Conservation (phyloP, 129 eudicot species). For the Solidago caesia region DNA sequence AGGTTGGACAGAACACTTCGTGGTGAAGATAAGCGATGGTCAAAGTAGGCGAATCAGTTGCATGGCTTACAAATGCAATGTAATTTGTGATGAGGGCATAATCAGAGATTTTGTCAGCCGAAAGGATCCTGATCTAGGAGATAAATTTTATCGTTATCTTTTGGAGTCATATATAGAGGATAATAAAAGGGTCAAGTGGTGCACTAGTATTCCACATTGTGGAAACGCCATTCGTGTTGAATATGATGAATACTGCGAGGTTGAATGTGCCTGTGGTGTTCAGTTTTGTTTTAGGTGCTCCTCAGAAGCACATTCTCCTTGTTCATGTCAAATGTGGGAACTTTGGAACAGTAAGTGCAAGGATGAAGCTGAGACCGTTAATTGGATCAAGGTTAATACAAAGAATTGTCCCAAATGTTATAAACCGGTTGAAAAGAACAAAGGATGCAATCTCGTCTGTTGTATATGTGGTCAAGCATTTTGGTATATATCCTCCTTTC, state of each 20-base stretch:
- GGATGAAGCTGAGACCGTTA: conserved; percentile 53
- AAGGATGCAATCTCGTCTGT: conserved; percentile 60
- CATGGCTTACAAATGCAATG: conserved; percentile 73
- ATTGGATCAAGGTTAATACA: conserved; percentile 56
- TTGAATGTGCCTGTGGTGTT: conserved; percentile 73
- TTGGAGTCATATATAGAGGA: conserved; percentile 82
- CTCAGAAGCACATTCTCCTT: conserved; percentile 81
- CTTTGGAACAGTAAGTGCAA: conserved; percentile 58
- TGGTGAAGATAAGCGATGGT: conserved; percentile 81
- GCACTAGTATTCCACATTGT: conserved; percentile 87
- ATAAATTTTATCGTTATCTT: conserved; percentile 60
- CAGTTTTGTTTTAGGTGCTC: conserved; percentile 76
- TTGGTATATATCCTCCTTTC: conserved; percentile 43
- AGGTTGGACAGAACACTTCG: conserved; percentile 82
- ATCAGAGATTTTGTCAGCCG: conserved; percentile 45
- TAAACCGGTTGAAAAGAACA: conserved; percentile 72
- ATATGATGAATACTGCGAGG: conserved; percentile 63
- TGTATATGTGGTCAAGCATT: conserved; percentile 64
- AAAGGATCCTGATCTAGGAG: conserved; percentile 53
- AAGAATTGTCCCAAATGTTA: conserved; percentile 70
- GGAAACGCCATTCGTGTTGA: conserved; percentile 78
- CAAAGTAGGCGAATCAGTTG: conserved; percentile 70
- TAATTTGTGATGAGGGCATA: conserved; percentile 63
- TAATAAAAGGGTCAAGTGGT: conserved; percentile 79
- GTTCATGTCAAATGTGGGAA: conserved; percentile 86